phyloP scores from a whole-genome alignment of 2,329 filamentous ascomycete species.

The Neofusicoccum umdonicola region DNA sequence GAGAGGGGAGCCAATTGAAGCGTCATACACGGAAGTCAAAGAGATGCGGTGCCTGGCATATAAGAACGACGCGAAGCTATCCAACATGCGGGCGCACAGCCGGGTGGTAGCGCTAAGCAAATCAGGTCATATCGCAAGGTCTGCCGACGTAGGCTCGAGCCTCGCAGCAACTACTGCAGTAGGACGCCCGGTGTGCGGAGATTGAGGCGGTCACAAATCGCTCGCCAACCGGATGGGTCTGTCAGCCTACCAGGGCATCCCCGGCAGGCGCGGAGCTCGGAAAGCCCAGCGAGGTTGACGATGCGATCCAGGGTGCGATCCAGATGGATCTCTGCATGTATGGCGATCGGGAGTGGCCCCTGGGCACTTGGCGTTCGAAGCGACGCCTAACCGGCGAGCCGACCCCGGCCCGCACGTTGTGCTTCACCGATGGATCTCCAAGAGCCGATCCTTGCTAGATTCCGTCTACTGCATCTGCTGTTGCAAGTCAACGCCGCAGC shows the following conservation, averaged over 20 bases:
- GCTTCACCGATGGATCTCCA: not conserved
- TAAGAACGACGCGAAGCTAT: not conserved
- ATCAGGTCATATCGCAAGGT: not conserved
- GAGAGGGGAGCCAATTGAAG: not conserved
- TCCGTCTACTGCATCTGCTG: not conserved
- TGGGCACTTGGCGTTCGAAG: not conserved
- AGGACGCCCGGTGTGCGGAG: constrained; percentile 2
- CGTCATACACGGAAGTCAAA: not conserved
- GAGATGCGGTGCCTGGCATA: not conserved
- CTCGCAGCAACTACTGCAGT: not conserved
- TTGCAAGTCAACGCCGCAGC: not conserved
- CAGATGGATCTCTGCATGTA: constrained; percentile 2
- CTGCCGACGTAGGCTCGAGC: not conserved
- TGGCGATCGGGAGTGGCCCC: not conserved
- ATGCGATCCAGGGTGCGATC: not conserved
- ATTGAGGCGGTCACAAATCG: not conserved
- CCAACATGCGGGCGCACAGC: not conserved
- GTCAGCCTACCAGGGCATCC: not conserved
- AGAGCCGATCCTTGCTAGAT: not conserved
- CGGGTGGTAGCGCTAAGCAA: not conserved
- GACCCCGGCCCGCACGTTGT: not conserved
- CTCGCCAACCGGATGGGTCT: not conserved
- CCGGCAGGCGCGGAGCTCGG: not conserved
- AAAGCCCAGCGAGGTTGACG: not conserved
- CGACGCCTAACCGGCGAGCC: not conserved